Percentiles rank a stretch among this genome's conserved stretches.
These are phyloP conservation scores for Phialocephala subalpina DNA, from an alignment of 2,329 filamentous ascomycete species.

Conservation along the genomic window DNA sequence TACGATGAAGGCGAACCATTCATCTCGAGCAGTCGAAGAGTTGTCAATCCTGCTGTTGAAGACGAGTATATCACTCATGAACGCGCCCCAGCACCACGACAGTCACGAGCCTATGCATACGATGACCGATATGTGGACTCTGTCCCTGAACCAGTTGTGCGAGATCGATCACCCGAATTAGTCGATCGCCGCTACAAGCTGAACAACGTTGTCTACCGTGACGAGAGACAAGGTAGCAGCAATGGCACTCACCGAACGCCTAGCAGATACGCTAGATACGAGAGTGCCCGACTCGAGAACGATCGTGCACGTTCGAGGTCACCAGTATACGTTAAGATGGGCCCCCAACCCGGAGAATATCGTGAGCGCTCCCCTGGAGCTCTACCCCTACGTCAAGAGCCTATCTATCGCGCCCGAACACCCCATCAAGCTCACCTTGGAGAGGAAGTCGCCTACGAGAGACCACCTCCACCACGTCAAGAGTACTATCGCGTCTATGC, in stretches of 20 bases:
- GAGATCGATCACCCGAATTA: constrained; percentile 43
- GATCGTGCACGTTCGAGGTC: constrained; percentile 46
- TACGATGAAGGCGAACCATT: constrained; percentile 30
- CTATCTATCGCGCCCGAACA: constrained; percentile 43
- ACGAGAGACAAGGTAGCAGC: constrained; percentile 43
- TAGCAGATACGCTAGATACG: constrained; percentile 45
- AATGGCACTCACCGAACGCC: constrained; percentile 38
- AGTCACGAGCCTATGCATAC: constrained; percentile 34
- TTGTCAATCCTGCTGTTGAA: constrained; percentile 21
- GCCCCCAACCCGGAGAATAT: constrained; percentile 40
- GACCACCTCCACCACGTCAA: constrained; percentile 40
- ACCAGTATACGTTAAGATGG: constrained; percentile 44
- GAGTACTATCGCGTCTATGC: constrained; percentile 47
- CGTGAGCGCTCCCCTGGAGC: constrained; percentile 43
- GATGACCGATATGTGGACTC: constrained; percentile 38
- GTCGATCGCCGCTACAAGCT: constrained; percentile 44
- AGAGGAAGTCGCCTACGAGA: constrained; percentile 43
- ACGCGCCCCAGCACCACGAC: constrained; percentile 29
- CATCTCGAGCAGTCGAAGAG: constrained; percentile 21
- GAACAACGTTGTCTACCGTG: constrained; percentile 44
- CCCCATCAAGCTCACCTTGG: constrained; percentile 29
- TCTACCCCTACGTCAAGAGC: constrained; percentile 37
- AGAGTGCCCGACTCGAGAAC: constrained; percentile 44
- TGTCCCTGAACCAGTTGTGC: constrained; percentile 28
- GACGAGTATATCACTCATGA: constrained; percentile 35